Conservation (phyloP, 1,139 yeast genomes). For the Taphrina wiesneri region DNA sequence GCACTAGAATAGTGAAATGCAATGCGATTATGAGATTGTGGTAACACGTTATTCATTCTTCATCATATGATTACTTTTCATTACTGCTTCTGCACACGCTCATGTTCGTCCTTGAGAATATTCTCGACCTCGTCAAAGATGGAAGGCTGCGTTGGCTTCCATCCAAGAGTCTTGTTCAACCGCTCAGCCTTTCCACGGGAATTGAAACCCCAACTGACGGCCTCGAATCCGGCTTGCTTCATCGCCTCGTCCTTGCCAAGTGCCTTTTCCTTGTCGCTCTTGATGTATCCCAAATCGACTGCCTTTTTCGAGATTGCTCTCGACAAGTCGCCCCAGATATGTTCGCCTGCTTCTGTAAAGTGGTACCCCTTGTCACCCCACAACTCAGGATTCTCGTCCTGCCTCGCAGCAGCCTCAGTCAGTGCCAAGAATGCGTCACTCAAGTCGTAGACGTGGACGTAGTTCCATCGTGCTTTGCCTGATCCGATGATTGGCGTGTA, state of each 20-base stretch:
- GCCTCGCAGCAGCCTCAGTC: neutral
- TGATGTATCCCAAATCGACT: neutral
- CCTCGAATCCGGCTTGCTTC: conserved; percentile 10
- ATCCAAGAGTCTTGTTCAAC: neutral
- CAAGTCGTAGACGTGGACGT: conserved; percentile 8
- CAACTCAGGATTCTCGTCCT: neutral
- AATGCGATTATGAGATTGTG: too few relatives aligned
- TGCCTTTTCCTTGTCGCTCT: neutral
- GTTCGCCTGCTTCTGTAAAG: conserved; percentile 1
- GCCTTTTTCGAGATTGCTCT: neutral
- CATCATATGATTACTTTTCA: too few relatives aligned
- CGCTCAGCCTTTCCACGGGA: neutral
- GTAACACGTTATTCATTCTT: too few relatives aligned
- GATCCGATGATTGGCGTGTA: neutral
- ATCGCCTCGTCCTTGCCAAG: conserved; percentile 3
- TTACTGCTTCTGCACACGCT: neutral
- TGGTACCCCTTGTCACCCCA: conserved; percentile 6
- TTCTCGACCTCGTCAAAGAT: conserved; percentile 5
- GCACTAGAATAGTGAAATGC: too few relatives aligned
- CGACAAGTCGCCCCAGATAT: conserved; percentile 3
- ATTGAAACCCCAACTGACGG: conserved; percentile 4
- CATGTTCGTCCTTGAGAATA: neutral
- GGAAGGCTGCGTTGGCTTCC: neutral
- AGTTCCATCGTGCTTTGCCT: conserved; percentile 1
- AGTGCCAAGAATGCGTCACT: neutral